Evolutionary conservation across 192 early-diverging fungal species (phyloP), one percentile per base, ranked within the genome.

Genomic region (Fimicolochytrium jonesii): DNA sequence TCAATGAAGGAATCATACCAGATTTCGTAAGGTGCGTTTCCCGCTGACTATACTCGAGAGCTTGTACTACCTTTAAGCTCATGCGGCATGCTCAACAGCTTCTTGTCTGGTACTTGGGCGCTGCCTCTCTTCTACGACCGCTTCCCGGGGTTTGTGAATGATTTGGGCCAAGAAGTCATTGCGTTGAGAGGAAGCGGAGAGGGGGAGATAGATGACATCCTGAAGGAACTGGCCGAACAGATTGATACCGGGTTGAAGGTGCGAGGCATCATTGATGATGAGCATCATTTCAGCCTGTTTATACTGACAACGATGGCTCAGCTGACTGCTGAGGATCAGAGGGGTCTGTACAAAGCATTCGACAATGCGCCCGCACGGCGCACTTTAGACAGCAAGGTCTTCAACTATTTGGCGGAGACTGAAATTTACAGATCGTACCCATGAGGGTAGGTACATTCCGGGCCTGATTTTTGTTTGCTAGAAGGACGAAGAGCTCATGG

Each of bases 1-100:
- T 80, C 62, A 78, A 83, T 50, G 81, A 83, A 48, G 81, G 77
- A 6, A 69, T 79, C 28, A 80, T 83, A 44, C 32, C 52, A 6
- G 78, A 83, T 46, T 83, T 83, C 61, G 67, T 71, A 32, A 71
- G 44, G 80, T 82, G 61, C 25, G 34, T 48, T 28, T 23, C 37
- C 9, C 9, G 17, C 9, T 17, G 37, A 17, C 37, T 39, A 17
- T 50, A 18, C 20, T 4, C 59, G 25, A 53, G 3, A 9, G 25
- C n/a, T n/a, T n/a, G n/a, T n/a, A n/a, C n/a, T n/a, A n/a, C n/a
- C n/a, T n/a, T n/a, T n/a, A n/a, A n/a, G n/a, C n/a, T n/a, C n/a
- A n/a, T n/a, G n/a, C n/a, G n/a, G n/a, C n/a, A n/a, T 28, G 34
- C n/a, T 30, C 37, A 20, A 5, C 47, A 82, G 80, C 26, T 82